These are phyloP conservation scores for Fonsecaea nubica DNA, from an alignment of 2,329 filamentous ascomycete genomes.

Conservation along the genomic window DNA sequence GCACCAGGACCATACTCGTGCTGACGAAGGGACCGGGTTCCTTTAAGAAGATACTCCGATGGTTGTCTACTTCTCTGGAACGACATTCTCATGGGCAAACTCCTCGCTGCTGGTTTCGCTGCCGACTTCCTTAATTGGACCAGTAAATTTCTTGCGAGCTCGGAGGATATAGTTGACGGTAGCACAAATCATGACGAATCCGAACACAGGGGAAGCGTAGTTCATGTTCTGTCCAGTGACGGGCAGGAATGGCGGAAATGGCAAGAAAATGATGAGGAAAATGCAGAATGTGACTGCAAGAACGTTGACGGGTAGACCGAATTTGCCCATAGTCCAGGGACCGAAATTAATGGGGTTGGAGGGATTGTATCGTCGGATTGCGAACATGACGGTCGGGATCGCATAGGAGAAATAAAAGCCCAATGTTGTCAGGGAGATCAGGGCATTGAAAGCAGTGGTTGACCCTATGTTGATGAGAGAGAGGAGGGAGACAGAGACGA, in stretches of 20 bases:
- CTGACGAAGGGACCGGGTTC: not conserved
- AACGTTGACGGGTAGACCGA: conserved; percentile 44
- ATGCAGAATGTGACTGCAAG: conserved; percentile 43
- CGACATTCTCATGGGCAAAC: conserved; percentile 24
- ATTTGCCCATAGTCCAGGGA: conserved; percentile 43
- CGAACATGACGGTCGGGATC: conserved; percentile 33
- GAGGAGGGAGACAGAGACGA: conserved; percentile 32
- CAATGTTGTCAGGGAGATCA: conserved; percentile 34
- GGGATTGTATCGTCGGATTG: conserved; percentile 21
- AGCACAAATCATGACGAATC: conserved; percentile 29
- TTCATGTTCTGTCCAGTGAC: conserved; percentile 48
- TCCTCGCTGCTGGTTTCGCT: conserved; percentile 32
- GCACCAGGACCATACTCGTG: not conserved
- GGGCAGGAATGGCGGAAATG: conserved; percentile 45
- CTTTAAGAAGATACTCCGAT: conserved; percentile 17
- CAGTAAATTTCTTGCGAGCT: conserved; percentile 30
- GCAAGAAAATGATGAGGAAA: conserved; percentile 46
- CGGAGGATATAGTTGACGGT: conserved; percentile 29
- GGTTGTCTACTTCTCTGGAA: conserved; percentile 21
- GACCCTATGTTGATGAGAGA: conserved; percentile 41
- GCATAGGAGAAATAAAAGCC: conserved; percentile 38
- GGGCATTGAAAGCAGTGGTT: conserved; percentile 41
- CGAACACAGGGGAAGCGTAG: conserved; percentile 38
- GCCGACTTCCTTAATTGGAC: conserved; percentile 35
- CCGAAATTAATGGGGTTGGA: conserved; percentile 39